A percentile compares a stretch with the other conserved stretches of the same genome.
phyloP scores from a whole-genome alignment of 306 rosid species.

The Sphenostylis stenocarpa region DNA sequence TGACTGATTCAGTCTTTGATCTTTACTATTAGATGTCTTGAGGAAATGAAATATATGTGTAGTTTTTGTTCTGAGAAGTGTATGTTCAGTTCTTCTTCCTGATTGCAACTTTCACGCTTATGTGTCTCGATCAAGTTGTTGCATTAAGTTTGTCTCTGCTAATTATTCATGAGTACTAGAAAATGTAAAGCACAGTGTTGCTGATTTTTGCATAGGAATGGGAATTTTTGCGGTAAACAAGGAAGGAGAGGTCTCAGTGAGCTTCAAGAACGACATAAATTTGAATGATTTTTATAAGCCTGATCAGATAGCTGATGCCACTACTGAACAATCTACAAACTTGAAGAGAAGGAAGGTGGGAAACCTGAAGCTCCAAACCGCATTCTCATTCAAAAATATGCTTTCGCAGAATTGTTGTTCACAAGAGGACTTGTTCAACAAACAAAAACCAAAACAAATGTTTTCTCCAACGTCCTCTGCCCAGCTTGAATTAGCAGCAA shows the following conservation, averaged over 20 bases:
- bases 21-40: not conserved
- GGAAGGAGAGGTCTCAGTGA: slow-evolving; percentile 33
- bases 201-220: slow-evolving; percentile 24
- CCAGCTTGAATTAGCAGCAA: slow-evolving; percentile 56
- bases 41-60: not conserved
- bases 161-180: not conserved
- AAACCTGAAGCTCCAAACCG: slow-evolving; percentile 40
- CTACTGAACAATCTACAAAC: slow-evolving; percentile 23
- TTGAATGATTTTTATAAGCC: slow-evolving; percentile 21
- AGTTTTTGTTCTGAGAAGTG: not conserved
- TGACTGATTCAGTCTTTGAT: not conserved
- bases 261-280: slow-evolving; percentile 29
- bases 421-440: slow-evolving; percentile 14
- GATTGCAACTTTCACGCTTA: not conserved
- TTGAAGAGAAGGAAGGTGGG: slow-evolving; percentile 40
- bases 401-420: slow-evolving; percentile 9
- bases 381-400: slow-evolving; percentile 31
- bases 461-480: slow-evolving; percentile 17
- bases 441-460: slow-evolving; percentile 29
- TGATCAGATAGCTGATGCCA: slow-evolving; percentile 17
- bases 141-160: not conserved
- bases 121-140: not conserved
- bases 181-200: not conserved
- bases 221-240: slow-evolving; percentile 26
- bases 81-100: not conserved